Conservation (phyloP, 2,329 filamentous ascomycete genomes). For the Myriosclerotinia scirpicola region DNA sequence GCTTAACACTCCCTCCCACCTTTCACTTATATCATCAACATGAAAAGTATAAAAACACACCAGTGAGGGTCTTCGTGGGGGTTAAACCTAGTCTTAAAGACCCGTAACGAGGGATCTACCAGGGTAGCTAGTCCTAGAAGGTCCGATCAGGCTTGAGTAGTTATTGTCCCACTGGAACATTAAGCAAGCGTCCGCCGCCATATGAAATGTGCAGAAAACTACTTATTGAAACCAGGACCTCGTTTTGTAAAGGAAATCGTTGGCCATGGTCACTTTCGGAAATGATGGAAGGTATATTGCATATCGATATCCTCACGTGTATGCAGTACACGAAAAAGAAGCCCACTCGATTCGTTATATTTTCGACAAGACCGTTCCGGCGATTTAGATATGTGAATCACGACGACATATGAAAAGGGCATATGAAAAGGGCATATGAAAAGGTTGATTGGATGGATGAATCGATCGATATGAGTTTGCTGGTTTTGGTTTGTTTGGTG, state of each 20-base stretch:
- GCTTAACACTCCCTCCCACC: not conserved
- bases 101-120: not conserved
- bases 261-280: not conserved
- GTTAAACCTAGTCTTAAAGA: not conserved
- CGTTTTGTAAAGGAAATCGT: not conserved
- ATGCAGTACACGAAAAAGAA: not conserved
- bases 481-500: not conserved
- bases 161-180: conserved; percentile 7
- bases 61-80: conserved; percentile 19
- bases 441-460: not conserved
- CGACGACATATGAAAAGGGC: too few relatives aligned
- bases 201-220: not conserved
- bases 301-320: not conserved
- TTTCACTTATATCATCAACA: conserved; percentile 1
- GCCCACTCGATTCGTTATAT: not conserved
- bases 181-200: conserved; percentile 16
- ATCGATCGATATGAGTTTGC: not conserved
- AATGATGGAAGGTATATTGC: not conserved
- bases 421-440: too few relatives aligned
- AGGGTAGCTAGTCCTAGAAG: not conserved
- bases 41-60: conserved; percentile 6
- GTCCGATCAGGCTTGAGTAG: conserved; percentile 1
- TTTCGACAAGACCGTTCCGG: not conserved
- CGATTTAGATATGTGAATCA: not conserved
- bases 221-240: conserved; percentile 20